A percentile compares a stretch with the other conserved stretches of the same genome.
Conservation (phyloP, 2,329 filamentous ascomycete genomes). For the Trichoderma harzianum region DNA sequence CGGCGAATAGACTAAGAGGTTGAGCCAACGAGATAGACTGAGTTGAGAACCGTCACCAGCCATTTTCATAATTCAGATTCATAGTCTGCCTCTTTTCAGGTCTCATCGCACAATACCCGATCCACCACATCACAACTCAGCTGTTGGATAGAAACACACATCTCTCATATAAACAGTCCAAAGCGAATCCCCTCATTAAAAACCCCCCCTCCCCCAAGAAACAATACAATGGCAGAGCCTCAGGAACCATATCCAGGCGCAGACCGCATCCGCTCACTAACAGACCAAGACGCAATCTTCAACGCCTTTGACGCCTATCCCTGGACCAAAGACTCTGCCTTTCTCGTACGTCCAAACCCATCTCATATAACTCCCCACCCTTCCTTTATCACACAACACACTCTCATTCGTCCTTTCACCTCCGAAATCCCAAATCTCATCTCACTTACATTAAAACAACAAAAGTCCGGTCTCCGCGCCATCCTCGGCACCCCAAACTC, state of each 20-base stretch:
- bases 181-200: background rate
- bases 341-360: conserved; percentile 49
- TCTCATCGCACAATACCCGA: background rate
- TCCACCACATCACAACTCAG: background rate
- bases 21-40: background rate
- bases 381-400: background rate
- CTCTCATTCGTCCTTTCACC: no score
- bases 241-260: conserved; percentile 25
- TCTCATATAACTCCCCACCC: background rate
- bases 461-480: conserved; percentile 56
- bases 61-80: background rate
- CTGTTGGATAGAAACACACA: background rate
- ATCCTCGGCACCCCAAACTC: conserved; percentile 56
- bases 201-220: background rate
- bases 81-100: background rate
- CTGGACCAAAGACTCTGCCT: conserved; percentile 65
- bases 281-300: conserved; percentile 47
- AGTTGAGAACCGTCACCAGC: background rate
- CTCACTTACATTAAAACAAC: background rate
- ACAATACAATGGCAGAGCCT: background rate
- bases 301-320: conserved; percentile 62
- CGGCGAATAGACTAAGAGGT: background rate
- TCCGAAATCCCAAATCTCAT: background rate
- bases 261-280: conserved; percentile 39
- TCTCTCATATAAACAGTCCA: background rate